Base-by-base conservation (phyloP, 2,329 filamentous ascomycete genomes). In the Pezicula rhizophila region DNA sequence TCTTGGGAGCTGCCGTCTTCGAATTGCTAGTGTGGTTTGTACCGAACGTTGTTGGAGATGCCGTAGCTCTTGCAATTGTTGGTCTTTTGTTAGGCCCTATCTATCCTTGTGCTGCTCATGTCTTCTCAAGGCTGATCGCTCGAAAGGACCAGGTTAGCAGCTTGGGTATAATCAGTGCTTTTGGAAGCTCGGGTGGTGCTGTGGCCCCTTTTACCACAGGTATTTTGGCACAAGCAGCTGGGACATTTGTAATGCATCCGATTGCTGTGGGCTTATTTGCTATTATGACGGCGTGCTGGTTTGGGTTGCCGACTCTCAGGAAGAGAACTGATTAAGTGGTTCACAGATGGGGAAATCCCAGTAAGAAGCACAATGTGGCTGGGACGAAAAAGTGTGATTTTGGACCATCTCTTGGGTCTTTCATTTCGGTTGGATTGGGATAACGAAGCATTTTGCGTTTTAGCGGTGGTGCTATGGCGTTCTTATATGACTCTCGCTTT, bases 1-100 rank as follows among this genome's bases (percentile, higher is more conserved):
- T 80, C 0, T 58, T 73, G 5, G 84, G 83, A 3, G 79, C 85
- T 0, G 71, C 81, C 3, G 69, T 76, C 0, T 87, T 92, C 54
- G 79, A 93, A 67, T 65, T 90, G n/a, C 71, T 93, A 23, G 83
- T 88, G 8, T 93, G 89, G 89, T 70, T 81, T 28, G 77, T 91
- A 23, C 87, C 87, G 1, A 88, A 89, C 61, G 70, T 91, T n/a
- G 70, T 87, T 28, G 82, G 82, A 12, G 76, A 86, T 55, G 80
- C 83, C 15, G 82, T 87, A 1, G 77, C 81, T 2, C 77, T 87
- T 3, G 71, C 80, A 66, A 68, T 93, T 20, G 75, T 93, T 15
- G 89, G 89, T 11, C 67, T 93, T 7, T 66, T 93, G 26, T 71
- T 95, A 0, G 89, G 89, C 0, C 88, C 89, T 0, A 76, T 95